Conservation (phyloP, 106 monocot genomes). For the Gastrodia elata region DNA sequence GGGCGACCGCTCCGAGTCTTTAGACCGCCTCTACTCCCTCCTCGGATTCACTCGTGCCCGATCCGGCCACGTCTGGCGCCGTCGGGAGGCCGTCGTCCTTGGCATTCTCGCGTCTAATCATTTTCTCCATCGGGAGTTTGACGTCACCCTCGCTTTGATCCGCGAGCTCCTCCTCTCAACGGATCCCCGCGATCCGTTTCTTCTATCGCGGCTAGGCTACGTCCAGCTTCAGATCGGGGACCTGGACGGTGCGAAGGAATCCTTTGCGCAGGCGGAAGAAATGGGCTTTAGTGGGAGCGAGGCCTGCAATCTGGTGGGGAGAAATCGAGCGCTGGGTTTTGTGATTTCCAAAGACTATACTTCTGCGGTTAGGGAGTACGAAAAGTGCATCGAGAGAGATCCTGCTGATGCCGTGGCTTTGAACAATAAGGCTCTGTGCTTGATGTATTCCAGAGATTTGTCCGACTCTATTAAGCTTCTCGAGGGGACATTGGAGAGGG, state of each 20-base stretch:
- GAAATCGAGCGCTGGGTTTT: conserved; percentile 58
- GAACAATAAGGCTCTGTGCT: conserved; percentile 88
- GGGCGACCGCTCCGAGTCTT: conserved; percentile 38
- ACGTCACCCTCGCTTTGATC: conserved; percentile 54
- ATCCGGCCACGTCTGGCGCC: conserved; percentile 26
- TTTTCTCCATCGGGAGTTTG: conserved; percentile 72
- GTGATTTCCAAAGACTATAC: conserved; percentile 61
- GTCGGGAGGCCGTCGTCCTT: conserved; percentile 51
- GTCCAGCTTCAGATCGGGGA: conserved; percentile 93
- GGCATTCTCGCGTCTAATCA: conserved; percentile 47
- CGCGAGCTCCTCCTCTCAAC: conserved; percentile 36
- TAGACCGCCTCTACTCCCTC: conserved; percentile 75
- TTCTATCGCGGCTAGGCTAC: conserved; percentile 65
- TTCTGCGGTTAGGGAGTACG: conserved; percentile 89
- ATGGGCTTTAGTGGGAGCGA: conserved; percentile 10
- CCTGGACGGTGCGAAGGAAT: conserved; percentile 40
- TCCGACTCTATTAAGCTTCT: conserved; percentile 83
- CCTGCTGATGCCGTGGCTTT: conserved; percentile 63
- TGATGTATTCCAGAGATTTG: conserved; percentile 87
- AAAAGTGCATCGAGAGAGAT: conserved; percentile 79
- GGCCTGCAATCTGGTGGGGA: conserved; percentile 45
- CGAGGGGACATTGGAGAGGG: conserved; percentile 87
- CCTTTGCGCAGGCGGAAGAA: conserved; percentile 49
- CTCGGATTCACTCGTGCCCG: conserved; percentile 39
- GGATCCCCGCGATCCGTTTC: conserved; percentile 44